Conservation (phyloP, 1,284 basidiomycete species). For the Neolentinus lepideus region DNA sequence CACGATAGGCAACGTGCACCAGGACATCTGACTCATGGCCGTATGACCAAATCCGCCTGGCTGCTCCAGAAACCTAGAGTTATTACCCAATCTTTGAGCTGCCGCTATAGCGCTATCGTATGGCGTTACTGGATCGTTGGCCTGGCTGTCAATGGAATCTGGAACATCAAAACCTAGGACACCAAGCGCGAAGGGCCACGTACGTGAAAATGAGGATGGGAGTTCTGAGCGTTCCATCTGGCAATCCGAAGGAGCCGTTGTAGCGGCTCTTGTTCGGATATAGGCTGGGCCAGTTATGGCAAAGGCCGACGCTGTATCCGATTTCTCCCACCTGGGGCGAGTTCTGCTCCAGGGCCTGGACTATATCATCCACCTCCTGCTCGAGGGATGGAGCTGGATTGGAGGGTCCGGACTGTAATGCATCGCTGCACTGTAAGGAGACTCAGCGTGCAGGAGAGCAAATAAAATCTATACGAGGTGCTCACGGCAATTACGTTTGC, state of each 20-base stretch:
- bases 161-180: too few species aligned
- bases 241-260: conserved; percentile 1
- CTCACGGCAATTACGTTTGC: neutral
- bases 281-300: neutral
- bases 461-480: neutral
- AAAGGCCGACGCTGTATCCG: neutral
- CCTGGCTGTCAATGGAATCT: neutral
- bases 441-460: neutral
- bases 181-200: neutral
- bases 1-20: neutral
- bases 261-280: neutral
- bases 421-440: neutral
- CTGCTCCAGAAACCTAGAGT: neutral
- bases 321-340: neutral
- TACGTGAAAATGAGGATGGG: conserved; percentile 5
- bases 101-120: neutral
- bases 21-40: neutral
- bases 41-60: neutral
- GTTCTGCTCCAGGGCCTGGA: conserved; percentile 1
- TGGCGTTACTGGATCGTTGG: neutral
- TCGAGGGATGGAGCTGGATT: neutral
- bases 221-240: neutral
- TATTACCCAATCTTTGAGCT: neutral
- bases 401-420: neutral
- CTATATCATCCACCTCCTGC: neutral